Evolutionary conservation across 1,284 basidiomycete genomes (phyloP), one percentile per base, ranked within the genome.

Genomic region (Naganishia liquefaciens): DNA sequence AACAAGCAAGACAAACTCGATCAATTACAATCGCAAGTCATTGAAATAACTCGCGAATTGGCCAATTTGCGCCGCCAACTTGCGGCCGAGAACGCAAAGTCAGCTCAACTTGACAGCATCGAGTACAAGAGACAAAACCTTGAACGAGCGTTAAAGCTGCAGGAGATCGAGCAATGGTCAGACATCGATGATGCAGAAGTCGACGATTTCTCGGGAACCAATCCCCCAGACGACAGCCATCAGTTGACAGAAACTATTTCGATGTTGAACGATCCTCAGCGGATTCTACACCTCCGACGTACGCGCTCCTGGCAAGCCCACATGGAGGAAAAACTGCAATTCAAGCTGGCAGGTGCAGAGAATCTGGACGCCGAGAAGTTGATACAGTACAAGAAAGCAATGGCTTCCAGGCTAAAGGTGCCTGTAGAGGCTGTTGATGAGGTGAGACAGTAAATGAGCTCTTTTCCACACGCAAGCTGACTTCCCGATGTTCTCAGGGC

Each of bases 11-110:
- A 92, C 69, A 84, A 86, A 15, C 84, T 98, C 33, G 89, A 91
- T 66, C 85, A 88, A 5, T 91, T 89, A 15, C 91, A 93, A 76
- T 86, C 86, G 6, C 89, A 93, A 71, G 85, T 99, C 10, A 89
- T 91, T 53, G 87, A 88, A 4, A 90, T 93, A 0, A 98, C 94
- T 0, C 87, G 90, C 64, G 88, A 93, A 69, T 85, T 99, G 7
- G 88, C 93, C 0, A 89, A 93, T 65, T 88, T 93, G 72, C 86
- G 95, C 44, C 88, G 88, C 70, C 88, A 91, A 70, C 87, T 94
- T 39, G 84, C 88, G 66, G 75, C 82, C 5, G 88, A 88, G 84
- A 89, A 92, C 72, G 73, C 79, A 0, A 84, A 85, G 51, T 87
- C 88, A 62, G 84, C 82, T 11, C 88, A 91, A 73, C 82, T 92